A percentile compares a stretch with the other conserved stretches of the same genome.
Evolutionary conservation across 805 yeast species (phyloP).

Genomic region (Candida ponderosae): DNA sequence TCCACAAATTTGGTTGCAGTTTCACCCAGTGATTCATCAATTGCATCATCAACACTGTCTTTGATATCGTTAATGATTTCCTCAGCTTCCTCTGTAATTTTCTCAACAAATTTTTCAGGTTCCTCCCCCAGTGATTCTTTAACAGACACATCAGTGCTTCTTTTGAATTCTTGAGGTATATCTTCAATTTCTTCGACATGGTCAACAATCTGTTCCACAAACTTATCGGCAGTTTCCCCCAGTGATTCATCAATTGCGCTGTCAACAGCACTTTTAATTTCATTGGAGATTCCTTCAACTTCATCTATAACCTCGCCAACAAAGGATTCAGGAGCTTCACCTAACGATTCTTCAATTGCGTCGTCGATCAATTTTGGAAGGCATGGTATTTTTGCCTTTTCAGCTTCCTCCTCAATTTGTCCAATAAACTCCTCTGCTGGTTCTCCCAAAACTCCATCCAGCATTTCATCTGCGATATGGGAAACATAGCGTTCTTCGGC

Average conservation of each 20-base stretch:
- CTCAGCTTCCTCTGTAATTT: too few species aligned
- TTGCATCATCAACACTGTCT: neutral
- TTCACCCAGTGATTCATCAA: neutral
- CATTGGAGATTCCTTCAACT: neutral
- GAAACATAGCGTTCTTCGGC: too few species aligned
- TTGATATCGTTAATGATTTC: too few species aligned
- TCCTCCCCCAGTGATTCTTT: neutral
- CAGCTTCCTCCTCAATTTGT: neutral
- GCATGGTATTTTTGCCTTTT: neutral
- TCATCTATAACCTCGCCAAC: slow-evolving; percentile 1
- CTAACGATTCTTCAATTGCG: slow-evolving; percentile 10
- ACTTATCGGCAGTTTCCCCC: neutral
- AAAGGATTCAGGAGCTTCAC: slow-evolving; percentile 5
- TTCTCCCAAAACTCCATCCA: neutral
- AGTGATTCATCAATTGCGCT: neutral
- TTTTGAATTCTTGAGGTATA: neutral
- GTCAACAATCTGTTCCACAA: neutral
- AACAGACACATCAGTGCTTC: neutral
- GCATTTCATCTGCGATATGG: slow-evolving; percentile 1
- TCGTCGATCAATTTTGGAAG: too few species aligned
- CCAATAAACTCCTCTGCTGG: neutral
- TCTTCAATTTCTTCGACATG: neutral
- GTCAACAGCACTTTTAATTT: neutral
- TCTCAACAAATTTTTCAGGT: neutral
- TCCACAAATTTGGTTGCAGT: neutral